Base-by-base conservation (phyloP, 768 basidiomycete genomes). In the Macrolepiota fuliginosa region DNA sequence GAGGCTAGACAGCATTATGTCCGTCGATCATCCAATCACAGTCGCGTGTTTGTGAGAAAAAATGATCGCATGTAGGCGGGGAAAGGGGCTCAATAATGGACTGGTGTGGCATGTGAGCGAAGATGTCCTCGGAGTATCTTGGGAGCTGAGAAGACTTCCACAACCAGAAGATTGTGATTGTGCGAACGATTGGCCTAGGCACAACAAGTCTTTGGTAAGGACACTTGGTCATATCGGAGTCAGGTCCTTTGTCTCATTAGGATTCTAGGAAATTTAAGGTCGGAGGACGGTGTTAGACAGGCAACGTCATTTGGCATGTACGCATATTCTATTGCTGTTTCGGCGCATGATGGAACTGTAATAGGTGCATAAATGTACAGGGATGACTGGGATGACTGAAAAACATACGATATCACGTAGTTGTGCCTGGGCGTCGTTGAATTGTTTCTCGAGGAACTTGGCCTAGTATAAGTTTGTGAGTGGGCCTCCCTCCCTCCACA, bases 381-480 rank as follows among this genome's bases (percentile, higher is more conserved):
- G 47, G 11, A 25, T 12, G 19, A 9, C 25, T 2, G 25, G 12
- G 13, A 49, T 12, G 13, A 49, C 3, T 5, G n/a, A 19, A 5
- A 19, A 19, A 76, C 88, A 60, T 67, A 93, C 92, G 32, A 94
- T 94, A 71, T 94, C 92, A 47, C 89, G 85, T 55, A 96, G 77
- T 70, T 95, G 94, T 22, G 78, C 77, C 74, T 96, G 92, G 1
- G 95, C 93, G 66, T 96, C 94, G 58, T 89, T 91, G 70, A 90
- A 92, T 70, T 96, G 94, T 68, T 96, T 96, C 74, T 97, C 95
- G 2, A 97, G 81, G 72, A 90, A 96, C 75, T 96, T 96, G 25
- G 87, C 81, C 93, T 95, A 62, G 51, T 0, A 24, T 17, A 40
- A 3, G 11, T 19, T 25, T 32, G 25, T 54, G 47, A 39, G 46